Conservation (phyloP, 805 yeast genomes). For the Wickerhamiella azyma region DNA sequence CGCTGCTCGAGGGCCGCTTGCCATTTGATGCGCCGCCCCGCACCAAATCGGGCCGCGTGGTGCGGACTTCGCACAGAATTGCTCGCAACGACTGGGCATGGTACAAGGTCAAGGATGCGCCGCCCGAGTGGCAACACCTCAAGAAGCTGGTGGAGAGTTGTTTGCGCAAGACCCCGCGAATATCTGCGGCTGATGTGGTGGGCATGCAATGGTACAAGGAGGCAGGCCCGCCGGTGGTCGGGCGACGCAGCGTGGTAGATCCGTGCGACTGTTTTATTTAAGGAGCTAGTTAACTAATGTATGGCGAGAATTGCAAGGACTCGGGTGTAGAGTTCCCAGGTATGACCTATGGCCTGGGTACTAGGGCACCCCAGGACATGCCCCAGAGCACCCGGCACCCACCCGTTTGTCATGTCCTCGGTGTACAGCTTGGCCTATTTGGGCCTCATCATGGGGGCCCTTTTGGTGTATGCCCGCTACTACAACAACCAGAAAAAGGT, state of each 20-base stretch:
- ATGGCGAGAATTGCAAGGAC: too few relatives aligned
- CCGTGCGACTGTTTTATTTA: background rate
- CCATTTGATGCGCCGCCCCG: conserved; percentile 79
- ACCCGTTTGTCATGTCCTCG: conserved; percentile 7
- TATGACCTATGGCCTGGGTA: too few relatives aligned
- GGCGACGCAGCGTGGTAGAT: background rate
- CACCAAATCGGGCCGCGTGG: conserved; percentile 27
- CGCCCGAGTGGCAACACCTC: conserved; percentile 34
- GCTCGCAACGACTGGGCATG: conserved; percentile 91
- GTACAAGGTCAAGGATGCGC: conserved; percentile 36
- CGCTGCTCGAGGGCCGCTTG: conserved; percentile 68
- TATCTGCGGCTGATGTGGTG: conserved; percentile 26
- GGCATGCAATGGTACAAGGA: conserved; percentile 27
- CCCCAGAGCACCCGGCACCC: too few relatives aligned
- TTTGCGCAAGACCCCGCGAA: conserved; percentile 35
- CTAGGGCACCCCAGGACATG: too few relatives aligned
- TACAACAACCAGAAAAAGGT: conserved; percentile 46
- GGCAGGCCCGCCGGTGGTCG: conserved; percentile 8
- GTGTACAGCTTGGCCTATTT: conserved; percentile 41
- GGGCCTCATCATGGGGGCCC: conserved; percentile 48
- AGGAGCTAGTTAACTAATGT: background rate
- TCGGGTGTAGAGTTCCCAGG: too few relatives aligned
- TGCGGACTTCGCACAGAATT: conserved; percentile 67
- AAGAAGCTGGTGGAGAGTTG: conserved; percentile 38
- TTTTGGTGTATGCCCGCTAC: conserved; percentile 52